Percentiles rank a stretch among this genome's conserved stretches.
Conservation (phyloP, 169 alveolate genomes). For the Plasmodium ovale region DNA sequence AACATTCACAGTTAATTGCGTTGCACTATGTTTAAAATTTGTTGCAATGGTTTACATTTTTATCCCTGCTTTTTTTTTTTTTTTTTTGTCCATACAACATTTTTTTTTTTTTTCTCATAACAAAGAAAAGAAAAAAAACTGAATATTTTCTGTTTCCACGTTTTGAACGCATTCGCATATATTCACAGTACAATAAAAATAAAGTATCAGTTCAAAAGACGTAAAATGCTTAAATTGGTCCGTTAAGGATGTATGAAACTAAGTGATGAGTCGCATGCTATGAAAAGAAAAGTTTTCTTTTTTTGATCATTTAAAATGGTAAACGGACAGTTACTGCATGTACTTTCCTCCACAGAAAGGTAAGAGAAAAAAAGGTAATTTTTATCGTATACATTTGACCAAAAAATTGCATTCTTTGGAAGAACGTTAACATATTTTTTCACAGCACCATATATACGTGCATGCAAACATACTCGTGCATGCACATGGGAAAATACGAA, state of each 20-base stretch:
- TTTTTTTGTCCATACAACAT: background rate
- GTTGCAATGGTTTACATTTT: background rate
- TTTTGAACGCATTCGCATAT: background rate
- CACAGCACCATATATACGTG: background rate
- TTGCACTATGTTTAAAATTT: background rate
- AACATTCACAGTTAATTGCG: background rate
- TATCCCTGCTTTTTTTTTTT: background rate
- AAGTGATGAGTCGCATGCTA: too few species aligned
- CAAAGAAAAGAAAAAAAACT: background rate
- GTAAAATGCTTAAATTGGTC: background rate
- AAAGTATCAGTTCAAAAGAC: background rate
- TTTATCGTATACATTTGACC: too few species aligned
- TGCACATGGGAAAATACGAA: background rate
- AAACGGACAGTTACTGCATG: too few species aligned
- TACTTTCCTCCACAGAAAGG: too few species aligned
- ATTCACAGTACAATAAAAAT: background rate
- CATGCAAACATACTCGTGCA: background rate
- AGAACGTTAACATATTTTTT: background rate
- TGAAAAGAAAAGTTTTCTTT: too few species aligned
- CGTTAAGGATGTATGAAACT: slow-evolving; percentile 3
- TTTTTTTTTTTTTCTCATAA: background rate
- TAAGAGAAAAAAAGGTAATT: too few species aligned
- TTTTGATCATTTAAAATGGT: too few species aligned
- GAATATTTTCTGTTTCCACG: background rate
- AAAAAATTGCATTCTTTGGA: background rate